Conservation (phyloP, 768 basidiomycete species). For the Fomitopsis serialis region DNA sequence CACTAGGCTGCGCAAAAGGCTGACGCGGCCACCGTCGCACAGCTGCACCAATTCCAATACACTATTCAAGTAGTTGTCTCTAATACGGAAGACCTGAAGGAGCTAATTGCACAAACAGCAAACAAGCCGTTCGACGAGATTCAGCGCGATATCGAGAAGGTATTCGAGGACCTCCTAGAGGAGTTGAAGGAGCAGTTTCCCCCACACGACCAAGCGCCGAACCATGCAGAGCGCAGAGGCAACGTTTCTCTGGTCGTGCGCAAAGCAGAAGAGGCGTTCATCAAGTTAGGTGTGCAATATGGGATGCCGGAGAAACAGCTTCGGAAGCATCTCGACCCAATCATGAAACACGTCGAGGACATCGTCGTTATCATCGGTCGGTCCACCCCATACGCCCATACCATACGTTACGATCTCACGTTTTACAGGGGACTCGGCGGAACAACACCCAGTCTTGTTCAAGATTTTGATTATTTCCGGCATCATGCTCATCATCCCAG, state of each 20-base stretch:
- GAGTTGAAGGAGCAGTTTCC: slow-evolving; percentile 24
- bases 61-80: neutral
- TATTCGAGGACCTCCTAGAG: slow-evolving; percentile 14
- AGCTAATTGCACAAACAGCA: neutral
- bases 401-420: neutral
- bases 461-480: slow-evolving; percentile 18
- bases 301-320: slow-evolving; percentile 23
- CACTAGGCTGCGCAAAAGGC: neutral
- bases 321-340: slow-evolving; percentile 14
- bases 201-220: slow-evolving; percentile 25
- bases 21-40: neutral
- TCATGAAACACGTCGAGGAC: slow-evolving; percentile 18
- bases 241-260: slow-evolving; percentile 19
- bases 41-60: neutral
- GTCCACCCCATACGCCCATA: no score
- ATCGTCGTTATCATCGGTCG: neutral
- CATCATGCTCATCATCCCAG: slow-evolving; percentile 24
- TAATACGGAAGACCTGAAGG: neutral
- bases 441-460: slow-evolving; percentile 30
- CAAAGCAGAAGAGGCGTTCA: slow-evolving; percentile 21
- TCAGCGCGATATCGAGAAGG: neutral
- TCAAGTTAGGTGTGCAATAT: slow-evolving; percentile 16
- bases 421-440: slow-evolving; percentile 28
- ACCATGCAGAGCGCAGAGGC: slow-evolving; percentile 21
- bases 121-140: neutral